Percentiles rank a stretch among this genome's conserved stretches.
These are phyloP conservation scores for Phaeosphaeriaceae sp. DNA, from an alignment of 2,329 filamentous ascomycete genomes.

Conservation along the genomic window DNA sequence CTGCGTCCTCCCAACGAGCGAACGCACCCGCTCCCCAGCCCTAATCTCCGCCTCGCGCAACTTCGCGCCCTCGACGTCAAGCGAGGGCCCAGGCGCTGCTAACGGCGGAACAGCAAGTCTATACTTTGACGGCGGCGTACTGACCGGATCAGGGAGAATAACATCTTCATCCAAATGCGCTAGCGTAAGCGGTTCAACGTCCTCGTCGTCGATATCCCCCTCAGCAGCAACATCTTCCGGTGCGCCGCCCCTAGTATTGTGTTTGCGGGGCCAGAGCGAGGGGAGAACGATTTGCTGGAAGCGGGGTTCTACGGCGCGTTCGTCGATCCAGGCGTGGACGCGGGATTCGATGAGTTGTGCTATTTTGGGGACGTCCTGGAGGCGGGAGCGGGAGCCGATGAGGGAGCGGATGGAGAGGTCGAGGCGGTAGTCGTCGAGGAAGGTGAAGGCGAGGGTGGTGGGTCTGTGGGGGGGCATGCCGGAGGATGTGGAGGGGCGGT, in stretches of 20 bases:
- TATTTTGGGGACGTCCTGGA: constrained; percentile 89
- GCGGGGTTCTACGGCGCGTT: constrained; percentile 81
- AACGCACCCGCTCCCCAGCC: constrained; percentile 34
- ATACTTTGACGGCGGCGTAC: neutral
- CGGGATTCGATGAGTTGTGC: constrained; percentile 81
- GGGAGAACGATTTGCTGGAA: constrained; percentile 88
- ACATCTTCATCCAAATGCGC: constrained; percentile 12
- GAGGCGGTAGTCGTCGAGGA: constrained; percentile 84
- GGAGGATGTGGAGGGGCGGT: constrained; percentile 35
- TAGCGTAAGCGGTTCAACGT: constrained; percentile 19
- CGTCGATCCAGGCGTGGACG: constrained; percentile 86
- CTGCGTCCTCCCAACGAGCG: neutral
- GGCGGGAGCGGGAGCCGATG: constrained; percentile 76
- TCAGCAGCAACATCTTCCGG: constrained; percentile 54
- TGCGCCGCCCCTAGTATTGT: constrained; percentile 78
- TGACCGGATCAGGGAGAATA: constrained; percentile 11
- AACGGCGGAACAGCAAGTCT: neutral
- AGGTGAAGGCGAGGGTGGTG: constrained; percentile 93
- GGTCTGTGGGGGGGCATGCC: constrained; percentile 53
- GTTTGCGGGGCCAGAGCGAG: constrained; percentile 82
- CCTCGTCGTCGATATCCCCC: constrained; percentile 35
- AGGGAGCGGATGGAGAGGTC: constrained; percentile 83
- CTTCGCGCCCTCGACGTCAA: constrained; percentile 45
- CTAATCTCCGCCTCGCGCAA: constrained; percentile 45
- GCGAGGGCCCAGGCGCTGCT: neutral